Evolutionary conservation across 2,329 filamentous ascomycete genomes (phyloP).

Genomic region (Eutypella sp.): DNA sequence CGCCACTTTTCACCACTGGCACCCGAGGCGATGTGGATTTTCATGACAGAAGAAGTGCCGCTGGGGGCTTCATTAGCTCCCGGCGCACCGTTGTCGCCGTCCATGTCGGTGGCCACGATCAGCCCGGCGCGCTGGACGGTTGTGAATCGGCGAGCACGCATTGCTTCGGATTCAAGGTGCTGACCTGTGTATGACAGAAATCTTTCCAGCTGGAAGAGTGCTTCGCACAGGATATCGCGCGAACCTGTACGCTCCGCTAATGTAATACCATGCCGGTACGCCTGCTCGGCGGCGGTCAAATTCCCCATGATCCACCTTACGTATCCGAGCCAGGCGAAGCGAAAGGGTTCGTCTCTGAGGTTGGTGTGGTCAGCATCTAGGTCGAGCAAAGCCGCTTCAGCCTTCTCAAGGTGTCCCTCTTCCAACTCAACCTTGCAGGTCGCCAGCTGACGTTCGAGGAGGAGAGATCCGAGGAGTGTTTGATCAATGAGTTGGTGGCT

Average conservation of each 20-base stretch:
- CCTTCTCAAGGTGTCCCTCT: constrained; percentile 14
- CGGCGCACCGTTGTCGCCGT: not conserved
- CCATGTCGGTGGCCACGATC: constrained; percentile 18
- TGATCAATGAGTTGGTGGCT: constrained; percentile 8
- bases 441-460: constrained; percentile 21
- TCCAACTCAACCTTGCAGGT: constrained; percentile 21
- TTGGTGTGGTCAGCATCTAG: constrained; percentile 13
- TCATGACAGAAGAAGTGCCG: not conserved
- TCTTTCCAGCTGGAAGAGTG: constrained; percentile 24
- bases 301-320: constrained; percentile 19
- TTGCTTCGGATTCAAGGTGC: constrained; percentile 17
- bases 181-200: constrained; percentile 21
- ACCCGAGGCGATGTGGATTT: not conserved
- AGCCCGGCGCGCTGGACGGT: constrained; percentile 15
- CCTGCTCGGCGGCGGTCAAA: constrained; percentile 13
- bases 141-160: constrained; percentile 19
- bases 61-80: not conserved
- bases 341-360: constrained; percentile 22
- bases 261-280: constrained; percentile 19
- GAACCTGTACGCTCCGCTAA: constrained; percentile 21
- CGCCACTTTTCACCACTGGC: not conserved
- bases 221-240: constrained; percentile 21
- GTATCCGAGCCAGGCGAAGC: constrained; percentile 23
- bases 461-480: constrained; percentile 17
- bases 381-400: constrained; percentile 17